These are phyloP conservation scores for Metschnikowia colocasiae DNA, from an alignment of 805 yeast genomes.

Conservation along the genomic window DNA sequence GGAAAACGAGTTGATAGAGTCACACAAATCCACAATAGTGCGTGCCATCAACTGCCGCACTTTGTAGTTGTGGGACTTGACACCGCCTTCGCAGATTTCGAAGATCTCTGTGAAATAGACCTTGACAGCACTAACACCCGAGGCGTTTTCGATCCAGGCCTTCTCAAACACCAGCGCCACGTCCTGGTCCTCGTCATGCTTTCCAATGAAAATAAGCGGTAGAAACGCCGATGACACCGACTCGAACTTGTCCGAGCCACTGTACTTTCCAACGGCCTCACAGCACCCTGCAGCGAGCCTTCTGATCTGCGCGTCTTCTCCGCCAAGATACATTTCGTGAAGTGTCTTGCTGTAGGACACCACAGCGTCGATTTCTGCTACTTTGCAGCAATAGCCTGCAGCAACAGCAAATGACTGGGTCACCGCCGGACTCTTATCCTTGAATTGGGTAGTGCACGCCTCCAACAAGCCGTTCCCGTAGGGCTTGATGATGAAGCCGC, in stretches of 20 bases:
- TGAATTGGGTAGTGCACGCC: constrained; percentile 54
- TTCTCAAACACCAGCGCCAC: constrained; percentile 50
- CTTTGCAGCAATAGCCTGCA: constrained; percentile 71
- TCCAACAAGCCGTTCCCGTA: constrained; percentile 63
- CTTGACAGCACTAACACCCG: constrained; percentile 66
- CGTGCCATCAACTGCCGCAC: constrained; percentile 69
- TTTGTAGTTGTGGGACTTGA: constrained; percentile 56
- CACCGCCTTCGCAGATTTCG: constrained; percentile 43
- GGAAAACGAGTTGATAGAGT: constrained; percentile 30
- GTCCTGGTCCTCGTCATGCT: constrained; percentile 53
- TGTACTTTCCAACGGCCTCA: constrained; percentile 62
- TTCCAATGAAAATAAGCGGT: constrained; percentile 78
- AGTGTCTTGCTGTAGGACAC: constrained; percentile 52
- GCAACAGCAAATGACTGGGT: constrained; percentile 74
- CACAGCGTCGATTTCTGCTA: constrained; percentile 51
- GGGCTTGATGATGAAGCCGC: constrained; percentile 41
- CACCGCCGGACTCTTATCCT: constrained; percentile 69
- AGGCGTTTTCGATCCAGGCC: constrained; percentile 75
- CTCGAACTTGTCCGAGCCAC: constrained; percentile 59
- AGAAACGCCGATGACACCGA: constrained; percentile 59
- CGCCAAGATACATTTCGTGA: constrained; percentile 55
- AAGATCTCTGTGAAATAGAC: constrained; percentile 70
- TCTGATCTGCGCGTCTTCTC: constrained; percentile 41
- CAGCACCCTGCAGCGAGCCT: constrained; percentile 57
- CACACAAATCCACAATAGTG: constrained; percentile 58